Base-by-base conservation (phyloP, 352 stramenopile species). In the Hyaloperonospora brassicae region DNA sequence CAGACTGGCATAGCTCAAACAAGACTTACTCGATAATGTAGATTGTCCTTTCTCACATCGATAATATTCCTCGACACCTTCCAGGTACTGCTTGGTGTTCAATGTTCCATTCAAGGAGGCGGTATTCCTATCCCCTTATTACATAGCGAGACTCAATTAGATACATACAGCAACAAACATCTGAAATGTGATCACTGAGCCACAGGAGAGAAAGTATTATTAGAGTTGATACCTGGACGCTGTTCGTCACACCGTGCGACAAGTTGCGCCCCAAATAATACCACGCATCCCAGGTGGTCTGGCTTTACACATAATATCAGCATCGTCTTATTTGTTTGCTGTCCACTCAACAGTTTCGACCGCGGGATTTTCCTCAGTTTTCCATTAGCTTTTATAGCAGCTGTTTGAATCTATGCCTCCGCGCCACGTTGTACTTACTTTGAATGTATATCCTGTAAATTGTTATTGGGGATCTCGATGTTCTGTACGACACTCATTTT, bases 181-280 rank as follows among this genome's bases (percentile, higher is more conserved):
- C 30, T 36, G 8, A 34, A 62, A 62, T 6, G 36, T 49, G 0
- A 48, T 44, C 41, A 62, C 53, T 35, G 30, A 1, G 36, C 55
- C 2, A 57, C 43, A 36, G 55, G 49, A 25, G 35, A 44, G 27
- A 54, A 57, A 0, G 49, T 57, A 6, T 57, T 36, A 1, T 13
- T 11, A 25, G 30, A 62, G 31, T 57, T 49, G 41, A 62, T 54
- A 12, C 55, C 55, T 24, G 25, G 48, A 9, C 38, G 36, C 27
- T 62, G 43, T 24, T 55, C 49, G 27, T 55, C 50, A 8, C 50
- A 24, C 23, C 27, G 40, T 17, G 27, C 50, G 2, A 55, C 47
- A 25, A 55, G 2, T 36, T 21, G 10, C 2, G 35, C 41, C 23
- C 44, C 36, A 14, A 56, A 46, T 48, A 47, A n/a, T 5, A 56